These are phyloP conservation scores for Pseudopyricularia cyperi DNA, from an alignment of 2,329 filamentous ascomycete species.

Conservation along the genomic window DNA sequence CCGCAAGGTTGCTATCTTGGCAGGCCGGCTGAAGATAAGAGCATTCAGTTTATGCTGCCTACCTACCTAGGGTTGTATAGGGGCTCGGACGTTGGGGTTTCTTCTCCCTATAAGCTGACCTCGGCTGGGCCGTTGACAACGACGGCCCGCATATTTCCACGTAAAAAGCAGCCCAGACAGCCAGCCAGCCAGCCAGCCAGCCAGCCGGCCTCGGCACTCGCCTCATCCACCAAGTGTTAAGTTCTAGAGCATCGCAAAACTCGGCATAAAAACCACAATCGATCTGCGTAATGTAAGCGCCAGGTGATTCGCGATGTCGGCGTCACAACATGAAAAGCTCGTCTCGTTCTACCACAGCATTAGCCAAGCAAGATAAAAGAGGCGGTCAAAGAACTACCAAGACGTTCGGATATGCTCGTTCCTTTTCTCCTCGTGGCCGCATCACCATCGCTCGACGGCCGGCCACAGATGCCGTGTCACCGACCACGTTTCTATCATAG, in stretches of 20 bases:
- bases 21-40: background rate
- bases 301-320: background rate
- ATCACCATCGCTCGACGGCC: background rate
- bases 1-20: background rate
- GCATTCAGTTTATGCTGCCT: background rate
- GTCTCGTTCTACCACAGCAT: background rate
- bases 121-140: too few relatives aligned
- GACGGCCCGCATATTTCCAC: too few relatives aligned
- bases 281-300: background rate
- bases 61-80: too few relatives aligned
- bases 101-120: too few relatives aligned
- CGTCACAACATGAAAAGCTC: background rate
- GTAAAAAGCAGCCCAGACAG: too few relatives aligned
- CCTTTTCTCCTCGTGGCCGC: background rate
- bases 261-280: background rate
- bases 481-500: background rate
- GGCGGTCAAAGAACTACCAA: background rate
- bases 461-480: background rate
- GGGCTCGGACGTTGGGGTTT: too few relatives aligned
- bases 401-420: background rate
- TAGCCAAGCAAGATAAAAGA: background rate
- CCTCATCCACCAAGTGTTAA: too few relatives aligned
- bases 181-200: too few relatives aligned
- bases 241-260: too few relatives aligned
- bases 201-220: too few relatives aligned